phyloP scores from a whole-genome alignment of 176 grass and related monocot species.

The Oryza meridionalis region DNA sequence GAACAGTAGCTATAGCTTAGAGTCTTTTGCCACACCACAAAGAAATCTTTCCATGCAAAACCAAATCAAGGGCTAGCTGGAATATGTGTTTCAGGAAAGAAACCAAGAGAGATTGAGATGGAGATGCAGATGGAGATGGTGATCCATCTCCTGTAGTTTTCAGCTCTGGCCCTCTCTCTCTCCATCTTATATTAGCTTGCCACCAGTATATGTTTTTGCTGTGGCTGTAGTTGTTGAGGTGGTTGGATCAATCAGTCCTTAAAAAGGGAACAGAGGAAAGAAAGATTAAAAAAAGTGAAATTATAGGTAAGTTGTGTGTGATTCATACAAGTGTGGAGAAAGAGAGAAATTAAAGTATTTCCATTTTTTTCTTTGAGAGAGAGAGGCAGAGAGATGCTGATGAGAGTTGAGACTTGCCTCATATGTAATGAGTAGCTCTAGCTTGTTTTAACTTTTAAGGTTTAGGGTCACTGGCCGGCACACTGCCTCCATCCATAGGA shows the following conservation, averaged over 20 bases:
- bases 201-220: constrained; percentile 15
- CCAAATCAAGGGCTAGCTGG: background rate
- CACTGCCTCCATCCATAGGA: background rate
- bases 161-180: background rate
- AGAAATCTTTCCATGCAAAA: constrained; percentile 17
- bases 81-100: background rate
- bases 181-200: background rate
- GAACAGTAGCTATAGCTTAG: constrained; percentile 20
- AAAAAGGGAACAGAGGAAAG: background rate
- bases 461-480: background rate
- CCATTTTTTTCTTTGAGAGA: too few relatives aligned
- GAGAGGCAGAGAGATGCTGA: too few relatives aligned
- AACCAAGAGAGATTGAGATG: background rate
- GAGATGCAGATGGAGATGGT: background rate
- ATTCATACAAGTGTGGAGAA: background rate
- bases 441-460: background rate
- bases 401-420: background rate
- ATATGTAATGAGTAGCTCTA: too few relatives aligned
- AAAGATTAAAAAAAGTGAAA: background rate
- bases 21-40: constrained; percentile 10
- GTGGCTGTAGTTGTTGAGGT: constrained; percentile 55
- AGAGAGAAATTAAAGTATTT: background rate
- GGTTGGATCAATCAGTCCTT: constrained; percentile 29
- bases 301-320: background rate
- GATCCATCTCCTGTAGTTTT: constrained; percentile 27